A percentile compares a stretch with the other conserved stretches of the same genome.
phyloP scores from a whole-genome alignment of 1,284 basidiomycete genomes.

The Heterobasidion irregulare region DNA sequence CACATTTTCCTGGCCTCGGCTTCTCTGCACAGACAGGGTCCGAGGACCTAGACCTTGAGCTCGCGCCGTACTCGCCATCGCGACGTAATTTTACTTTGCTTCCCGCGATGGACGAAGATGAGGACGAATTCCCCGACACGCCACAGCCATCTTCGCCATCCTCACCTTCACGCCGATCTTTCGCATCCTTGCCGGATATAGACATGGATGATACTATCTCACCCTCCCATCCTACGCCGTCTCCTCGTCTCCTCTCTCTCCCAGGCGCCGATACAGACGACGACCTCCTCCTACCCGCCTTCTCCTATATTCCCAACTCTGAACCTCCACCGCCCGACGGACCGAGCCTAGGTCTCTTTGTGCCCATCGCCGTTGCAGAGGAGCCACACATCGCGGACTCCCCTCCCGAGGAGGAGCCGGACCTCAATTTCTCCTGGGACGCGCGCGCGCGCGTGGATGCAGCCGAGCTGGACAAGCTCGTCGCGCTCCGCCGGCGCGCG shows the following conservation, averaged over 20 bases:
- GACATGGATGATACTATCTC: constrained; percentile 5
- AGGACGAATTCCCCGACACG: constrained; percentile 1
- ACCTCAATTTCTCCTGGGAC: constrained; percentile 8
- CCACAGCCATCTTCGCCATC: constrained; percentile 14
- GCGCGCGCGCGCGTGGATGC: constrained; percentile 7
- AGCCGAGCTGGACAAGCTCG: constrained; percentile 8
- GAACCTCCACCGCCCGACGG: constrained; percentile 6
- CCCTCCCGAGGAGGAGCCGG: constrained; percentile 6
- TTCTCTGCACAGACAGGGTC: background rate
- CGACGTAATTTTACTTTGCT: background rate
- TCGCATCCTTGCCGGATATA: constrained; percentile 20
- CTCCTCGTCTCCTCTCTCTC: constrained; percentile 19
- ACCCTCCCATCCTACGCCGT: constrained; percentile 7
- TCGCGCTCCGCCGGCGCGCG: constrained; percentile 9
- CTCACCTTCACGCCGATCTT: constrained; percentile 25
- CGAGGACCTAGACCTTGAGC: background rate
- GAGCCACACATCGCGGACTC: constrained; percentile 1
- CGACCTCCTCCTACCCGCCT: constrained; percentile 20
- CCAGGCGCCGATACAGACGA: constrained; percentile 30
- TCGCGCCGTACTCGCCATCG: constrained; percentile 7
- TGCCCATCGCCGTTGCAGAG: constrained; percentile 29
- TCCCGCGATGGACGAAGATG: constrained; percentile 4
- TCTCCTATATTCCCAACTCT: background rate
- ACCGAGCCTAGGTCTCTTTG: constrained; percentile 19
- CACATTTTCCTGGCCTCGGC: background rate